Percentiles rank a stretch among this genome's conserved stretches.
These are phyloP conservation scores for Pythium dissotocum DNA, from an alignment of 352 stramenopile species.

Conservation along the genomic window DNA sequence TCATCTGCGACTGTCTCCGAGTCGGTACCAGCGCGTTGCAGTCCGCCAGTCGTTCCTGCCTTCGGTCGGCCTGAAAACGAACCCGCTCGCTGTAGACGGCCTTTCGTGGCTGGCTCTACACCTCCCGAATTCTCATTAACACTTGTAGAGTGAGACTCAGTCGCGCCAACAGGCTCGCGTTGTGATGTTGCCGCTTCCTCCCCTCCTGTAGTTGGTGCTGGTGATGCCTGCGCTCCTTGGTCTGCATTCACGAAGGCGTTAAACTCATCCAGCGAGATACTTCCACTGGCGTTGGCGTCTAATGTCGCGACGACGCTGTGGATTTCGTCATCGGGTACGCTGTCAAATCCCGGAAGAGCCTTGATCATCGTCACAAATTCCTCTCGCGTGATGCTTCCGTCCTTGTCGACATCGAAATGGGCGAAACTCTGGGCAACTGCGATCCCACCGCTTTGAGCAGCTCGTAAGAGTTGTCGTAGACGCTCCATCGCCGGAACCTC, in stretches of 20 bases:
- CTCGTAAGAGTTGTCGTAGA: constrained; percentile 24
- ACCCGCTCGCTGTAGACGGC: constrained; percentile 15
- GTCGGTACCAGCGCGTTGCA: constrained; percentile 8
- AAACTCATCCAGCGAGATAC: constrained; percentile 65
- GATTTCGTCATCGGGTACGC: constrained; percentile 37
- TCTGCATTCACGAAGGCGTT: constrained; percentile 30
- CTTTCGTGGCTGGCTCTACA: neutral
- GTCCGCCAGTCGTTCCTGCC: neutral
- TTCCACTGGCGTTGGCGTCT: constrained; percentile 54
- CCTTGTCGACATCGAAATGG: constrained; percentile 42
- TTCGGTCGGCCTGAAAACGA: constrained; percentile 15
- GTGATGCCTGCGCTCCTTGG: neutral
- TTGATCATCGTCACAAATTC: constrained; percentile 55
- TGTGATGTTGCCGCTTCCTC: neutral
- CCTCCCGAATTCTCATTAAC: neutral
- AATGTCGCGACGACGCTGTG: constrained; percentile 40
- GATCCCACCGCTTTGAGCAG: constrained; percentile 26
- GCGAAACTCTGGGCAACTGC: constrained; percentile 33
- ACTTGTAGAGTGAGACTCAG: neutral
- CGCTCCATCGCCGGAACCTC: constrained; percentile 18
- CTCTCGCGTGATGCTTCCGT: constrained; percentile 42
- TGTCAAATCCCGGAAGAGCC: constrained; percentile 46
- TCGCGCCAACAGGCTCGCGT: neutral
- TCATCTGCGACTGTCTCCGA: constrained; percentile 15
- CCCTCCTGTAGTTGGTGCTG: neutral